Conservation (phyloP, 352 stramenopile species). For the Elongisporangium senticosum region DNA sequence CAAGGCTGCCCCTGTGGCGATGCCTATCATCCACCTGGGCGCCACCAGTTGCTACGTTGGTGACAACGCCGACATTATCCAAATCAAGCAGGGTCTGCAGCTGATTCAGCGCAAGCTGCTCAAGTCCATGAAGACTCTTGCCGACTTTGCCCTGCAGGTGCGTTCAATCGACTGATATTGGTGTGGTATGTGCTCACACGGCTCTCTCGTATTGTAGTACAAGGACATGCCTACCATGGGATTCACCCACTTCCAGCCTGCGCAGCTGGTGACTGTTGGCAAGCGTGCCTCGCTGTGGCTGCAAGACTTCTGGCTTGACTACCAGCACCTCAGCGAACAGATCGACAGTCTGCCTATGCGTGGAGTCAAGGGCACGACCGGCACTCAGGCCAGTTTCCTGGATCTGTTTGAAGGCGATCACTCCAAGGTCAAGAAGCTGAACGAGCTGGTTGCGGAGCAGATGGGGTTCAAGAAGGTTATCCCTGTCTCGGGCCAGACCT, state of each 20-base stretch:
- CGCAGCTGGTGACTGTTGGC: constrained; percentile 97
- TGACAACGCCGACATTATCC: constrained; percentile 99
- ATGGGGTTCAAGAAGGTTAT: constrained; percentile 98
- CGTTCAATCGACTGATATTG: neutral
- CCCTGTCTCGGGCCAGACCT: constrained; percentile 97
- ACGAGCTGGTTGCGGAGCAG: constrained; percentile 93
- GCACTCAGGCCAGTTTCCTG: constrained; percentile 98
- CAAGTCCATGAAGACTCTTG: constrained; percentile 93
- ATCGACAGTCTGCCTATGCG: constrained; percentile 96
- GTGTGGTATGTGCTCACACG: neutral
- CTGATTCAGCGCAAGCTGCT: constrained; percentile 97
- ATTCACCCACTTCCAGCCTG: constrained; percentile 99
- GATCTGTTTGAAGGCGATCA: constrained; percentile 99
- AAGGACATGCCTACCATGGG: constrained; percentile 97
- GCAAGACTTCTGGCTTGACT: constrained; percentile 97
- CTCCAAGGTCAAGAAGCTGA: constrained; percentile 97
- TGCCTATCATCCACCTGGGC: constrained; percentile 98
- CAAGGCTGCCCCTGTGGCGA: constrained; percentile 92
- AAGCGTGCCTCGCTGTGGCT: constrained; percentile 98
- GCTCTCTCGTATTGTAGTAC: constrained; percentile 55
- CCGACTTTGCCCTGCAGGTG: constrained; percentile 87
- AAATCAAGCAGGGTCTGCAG: constrained; percentile 94
- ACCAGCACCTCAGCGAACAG: constrained; percentile 92
- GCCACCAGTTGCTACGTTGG: constrained; percentile 98
- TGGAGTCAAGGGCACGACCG: constrained; percentile 98